Base-by-base conservation (phyloP, 164 flowering plant genomes). In the Vitis cinerea region DNA sequence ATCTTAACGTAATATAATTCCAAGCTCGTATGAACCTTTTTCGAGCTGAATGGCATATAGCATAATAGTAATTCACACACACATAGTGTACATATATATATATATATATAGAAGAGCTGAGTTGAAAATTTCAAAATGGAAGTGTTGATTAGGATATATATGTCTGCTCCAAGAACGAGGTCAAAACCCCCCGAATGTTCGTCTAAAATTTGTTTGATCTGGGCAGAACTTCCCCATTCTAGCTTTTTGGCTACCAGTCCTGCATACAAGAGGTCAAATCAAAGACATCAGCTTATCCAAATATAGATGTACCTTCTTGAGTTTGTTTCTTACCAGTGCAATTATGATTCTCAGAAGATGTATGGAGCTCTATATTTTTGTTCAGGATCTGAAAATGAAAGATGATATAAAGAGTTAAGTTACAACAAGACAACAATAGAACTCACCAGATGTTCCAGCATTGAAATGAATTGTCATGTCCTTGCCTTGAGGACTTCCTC, bases 91-190 rank as follows among this genome's bases (percentile, higher is more conserved):
- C 44, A 37, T 0, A 37, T 37, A 37, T 37, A 4, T 31, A 6
- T 31, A 6, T 37, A 6, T 37, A 37, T 37, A 23, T 6, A 37
- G 44, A 37, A 37, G 44, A 37, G 44, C 44, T 37, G 7, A 37
- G 4, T 6, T 6, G 7, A 37, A 37, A 37, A 37, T 37, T 37
- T 37, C 44, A 37, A 37, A 37, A 37, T 37, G 7, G 44, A 37
- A 37, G 44, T 37, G 44, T 37, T 37, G 44, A 6, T 37, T 37
- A 78, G 95, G 99, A 92, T 94, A 95, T 91, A 95, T 27, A 92
- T 95, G 77, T 95, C 99, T 78, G 99, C 99, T 74, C 99, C 96
- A 73, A 95, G 91, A 78, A 95, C 65, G n/a, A 95, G 82, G 84
- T 92, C 99, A 78, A 92, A 95, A 61, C 98, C 98, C 23, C 70